Conservation (phyloP, 1,284 basidiomycete species). For the Marasmius tenuissimus region DNA sequence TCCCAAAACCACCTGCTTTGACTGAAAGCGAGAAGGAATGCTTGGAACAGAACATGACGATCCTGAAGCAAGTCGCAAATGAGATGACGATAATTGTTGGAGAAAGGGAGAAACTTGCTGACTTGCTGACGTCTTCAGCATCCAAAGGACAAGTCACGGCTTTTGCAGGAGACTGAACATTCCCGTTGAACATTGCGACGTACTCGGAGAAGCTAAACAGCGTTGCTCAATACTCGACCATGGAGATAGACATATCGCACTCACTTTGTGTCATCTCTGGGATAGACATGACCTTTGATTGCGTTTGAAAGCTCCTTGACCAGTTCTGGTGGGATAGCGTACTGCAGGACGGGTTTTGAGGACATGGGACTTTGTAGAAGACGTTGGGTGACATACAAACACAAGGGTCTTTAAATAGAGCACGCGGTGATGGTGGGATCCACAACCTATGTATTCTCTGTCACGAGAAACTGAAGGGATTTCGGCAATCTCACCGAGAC, state of each 20-base stretch:
- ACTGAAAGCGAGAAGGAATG: constrained; percentile 76
- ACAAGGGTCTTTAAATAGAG: no score
- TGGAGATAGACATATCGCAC: constrained; percentile 13
- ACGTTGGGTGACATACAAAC: not conserved
- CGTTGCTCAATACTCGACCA: not conserved
- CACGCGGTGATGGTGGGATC: no score
- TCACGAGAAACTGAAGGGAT: no score
- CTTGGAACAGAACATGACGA: constrained; percentile 67
- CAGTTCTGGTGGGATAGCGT: not conserved
- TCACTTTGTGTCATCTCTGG: constrained; percentile 43
- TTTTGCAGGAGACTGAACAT: constrained; percentile 57
- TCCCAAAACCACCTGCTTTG: constrained; percentile 87
- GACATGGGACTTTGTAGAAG: not conserved
- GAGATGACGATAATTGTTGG: constrained; percentile 9
- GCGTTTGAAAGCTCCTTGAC: constrained; percentile 19
- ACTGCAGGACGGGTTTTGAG: not conserved
- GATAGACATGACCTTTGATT: constrained; percentile 49
- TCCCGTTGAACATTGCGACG: constrained; percentile 77
- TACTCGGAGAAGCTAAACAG: constrained; percentile 57
- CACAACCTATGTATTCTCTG: no score
- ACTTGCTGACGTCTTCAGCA: constrained; percentile 76
- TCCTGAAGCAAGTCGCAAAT: constrained; percentile 36
- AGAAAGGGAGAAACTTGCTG: constrained; percentile 25
- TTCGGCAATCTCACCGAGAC: no score
- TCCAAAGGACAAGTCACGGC: constrained; percentile 70